Base-by-base conservation (phyloP, 345 rosid species). In the Populus nigra region DNA sequence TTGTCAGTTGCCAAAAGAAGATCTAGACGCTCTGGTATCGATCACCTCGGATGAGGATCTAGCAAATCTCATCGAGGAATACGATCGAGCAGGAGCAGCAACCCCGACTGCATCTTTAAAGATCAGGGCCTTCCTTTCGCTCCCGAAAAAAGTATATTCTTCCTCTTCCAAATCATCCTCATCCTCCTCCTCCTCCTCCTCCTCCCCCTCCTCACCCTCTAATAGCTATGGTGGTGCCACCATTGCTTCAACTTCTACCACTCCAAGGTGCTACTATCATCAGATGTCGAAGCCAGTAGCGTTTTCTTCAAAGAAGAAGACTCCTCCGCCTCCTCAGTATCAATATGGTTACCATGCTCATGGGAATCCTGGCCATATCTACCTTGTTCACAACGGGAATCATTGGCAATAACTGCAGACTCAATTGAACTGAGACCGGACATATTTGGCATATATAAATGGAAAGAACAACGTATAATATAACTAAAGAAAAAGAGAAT, bases 1-100 rank as follows among this genome's bases (percentile, higher is more conserved):
- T n/a, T 95, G 97, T 84, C 96, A 93, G 79, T 84, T 95, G 77
- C 99, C 98, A 4, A 79, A 86, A 5, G 98, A 92, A 68, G 99
- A 95, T 83, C 89, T 95, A 2, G 99, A 95, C 74, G 93, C 98
- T 35, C 87, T 95, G 73, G 90, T 93, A 27, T 88, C 93, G 39
- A 80, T 95, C 67, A 86, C 93, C 75, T 92, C 92, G 70, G 96
- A 91, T 83, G 98, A 95, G 79, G 99, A 95, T 82, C 88, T 95
- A 18, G 84, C 83, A 23, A 93, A 91, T 88, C 89, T 95, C 82
- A 84, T 95, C 77, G 99, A 92, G 84, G 99, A 93, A 83, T 95
- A 95, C 76, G 97, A 92, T 81, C 86, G 91, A 7, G 86, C 84
- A 29, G 76, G 27, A n/a, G 27, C 65, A 59, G 65, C 65, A 59